Percentiles rank a stretch among this genome's conserved stretches.
Conservation (phyloP, 2,329 filamentous ascomycete species). For the Trichothecium sympodiale region DNA sequence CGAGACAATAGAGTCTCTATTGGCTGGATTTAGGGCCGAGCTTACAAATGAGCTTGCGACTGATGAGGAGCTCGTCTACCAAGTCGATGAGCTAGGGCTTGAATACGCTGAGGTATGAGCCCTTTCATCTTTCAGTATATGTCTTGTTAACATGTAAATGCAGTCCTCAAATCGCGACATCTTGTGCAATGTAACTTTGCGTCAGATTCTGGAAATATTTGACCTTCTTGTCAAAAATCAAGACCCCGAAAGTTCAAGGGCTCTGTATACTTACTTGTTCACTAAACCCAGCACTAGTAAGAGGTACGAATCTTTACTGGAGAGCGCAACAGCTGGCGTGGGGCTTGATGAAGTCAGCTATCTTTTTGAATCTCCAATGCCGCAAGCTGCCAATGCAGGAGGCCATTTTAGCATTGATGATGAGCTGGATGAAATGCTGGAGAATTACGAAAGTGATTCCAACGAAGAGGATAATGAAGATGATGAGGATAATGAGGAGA, state of each 20-base stretch:
- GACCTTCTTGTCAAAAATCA: constrained; percentile 32
- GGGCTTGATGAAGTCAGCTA: constrained; percentile 29
- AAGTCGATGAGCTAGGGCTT: constrained; percentile 39
- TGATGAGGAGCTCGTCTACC: constrained; percentile 38
- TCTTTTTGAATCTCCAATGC: constrained; percentile 20
- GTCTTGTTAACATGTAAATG: constrained; percentile 13
- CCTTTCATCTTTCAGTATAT: background rate
- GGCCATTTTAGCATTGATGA: too few species aligned
- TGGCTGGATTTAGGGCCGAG: constrained; percentile 33
- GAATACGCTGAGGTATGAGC: constrained; percentile 39
- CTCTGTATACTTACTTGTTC: constrained; percentile 30
- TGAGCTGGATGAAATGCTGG: constrained; percentile 4
- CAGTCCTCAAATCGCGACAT: constrained; percentile 24
- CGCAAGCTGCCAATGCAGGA: constrained; percentile 3
- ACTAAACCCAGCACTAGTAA: constrained; percentile 26
- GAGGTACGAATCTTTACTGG: constrained; percentile 26
- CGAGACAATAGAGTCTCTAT: constrained; percentile 30
- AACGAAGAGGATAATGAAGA: constrained; percentile 2
- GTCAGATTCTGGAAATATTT: constrained; percentile 30
- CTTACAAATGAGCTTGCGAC: constrained; percentile 31
- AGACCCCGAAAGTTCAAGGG: constrained; percentile 24
- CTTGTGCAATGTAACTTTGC: constrained; percentile 24
- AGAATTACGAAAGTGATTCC: constrained; percentile 13
- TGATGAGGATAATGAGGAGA: constrained; percentile 3
- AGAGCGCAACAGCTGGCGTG: constrained; percentile 29